Evolutionary conservation across 148 eudicot species (phyloP).

Genomic region (Hydrangea macrophylla): DNA sequence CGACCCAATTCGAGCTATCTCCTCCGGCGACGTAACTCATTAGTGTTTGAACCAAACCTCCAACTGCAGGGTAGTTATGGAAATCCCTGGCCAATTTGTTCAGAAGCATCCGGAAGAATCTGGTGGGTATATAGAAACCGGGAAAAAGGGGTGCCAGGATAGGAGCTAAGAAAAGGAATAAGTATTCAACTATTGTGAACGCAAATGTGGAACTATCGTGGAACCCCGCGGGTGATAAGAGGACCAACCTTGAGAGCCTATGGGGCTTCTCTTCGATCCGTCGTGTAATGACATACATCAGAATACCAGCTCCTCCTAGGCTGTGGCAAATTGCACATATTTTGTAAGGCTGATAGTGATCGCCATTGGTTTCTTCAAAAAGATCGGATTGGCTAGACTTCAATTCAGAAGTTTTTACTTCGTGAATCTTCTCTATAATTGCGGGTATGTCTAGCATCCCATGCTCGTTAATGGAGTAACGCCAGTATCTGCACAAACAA

Average conservation of each 20-base stretch:
- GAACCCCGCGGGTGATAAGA: conserved; percentile 93
- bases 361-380: conserved; percentile 35
- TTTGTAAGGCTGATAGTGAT: conserved; percentile 72
- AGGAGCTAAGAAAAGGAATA: conserved; percentile 61
- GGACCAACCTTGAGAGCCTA: conserved; percentile 71
- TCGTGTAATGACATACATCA: conserved; percentile 76
- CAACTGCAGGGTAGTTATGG: conserved; percentile 92
- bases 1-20: conserved; percentile 96
- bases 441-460: conserved; percentile 89
- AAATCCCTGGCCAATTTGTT: conserved; percentile 91
- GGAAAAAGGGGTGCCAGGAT: conserved; percentile 68
- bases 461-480: conserved; percentile 92
- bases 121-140: conserved; percentile 84
- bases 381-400: conserved; percentile 35
- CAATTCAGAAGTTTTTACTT: conserved; percentile 70
- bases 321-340: conserved; percentile 85
- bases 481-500: conserved; percentile 68
- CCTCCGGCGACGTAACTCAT: conserved; percentile 93
- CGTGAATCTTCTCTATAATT: conserved; percentile 82
- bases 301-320: conserved; percentile 86
- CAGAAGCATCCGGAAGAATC: conserved; percentile 88
- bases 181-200: conserved; percentile 54
- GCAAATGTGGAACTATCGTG: conserved; percentile 66
- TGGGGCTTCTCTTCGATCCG: conserved; percentile 63
- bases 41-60: conserved; percentile 89